Conservation (phyloP, 2,329 filamentous ascomycete species). For the Trichoderma citrinoviride region DNA sequence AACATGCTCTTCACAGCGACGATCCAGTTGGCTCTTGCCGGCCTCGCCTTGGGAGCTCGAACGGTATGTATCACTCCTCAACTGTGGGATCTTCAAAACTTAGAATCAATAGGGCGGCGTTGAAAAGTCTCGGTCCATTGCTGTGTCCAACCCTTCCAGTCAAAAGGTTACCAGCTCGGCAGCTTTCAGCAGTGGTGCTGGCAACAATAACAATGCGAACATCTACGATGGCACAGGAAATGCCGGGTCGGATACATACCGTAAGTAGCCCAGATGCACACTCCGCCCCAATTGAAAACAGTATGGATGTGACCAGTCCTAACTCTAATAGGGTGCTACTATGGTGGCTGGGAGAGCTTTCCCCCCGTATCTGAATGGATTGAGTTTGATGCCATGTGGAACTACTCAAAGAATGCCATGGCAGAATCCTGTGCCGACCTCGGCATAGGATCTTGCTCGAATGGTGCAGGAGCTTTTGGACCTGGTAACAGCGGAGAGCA, state of each 20-base stretch:
- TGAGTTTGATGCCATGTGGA: slow-evolving; percentile 14
- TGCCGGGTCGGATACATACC: background rate
- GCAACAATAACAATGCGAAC: slow-evolving; percentile 12
- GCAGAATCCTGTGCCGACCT: slow-evolving; percentile 1
- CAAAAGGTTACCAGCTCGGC: slow-evolving; percentile 2
- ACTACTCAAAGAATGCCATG: slow-evolving; percentile 11
- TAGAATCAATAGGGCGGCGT: background rate
- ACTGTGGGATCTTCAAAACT: background rate
- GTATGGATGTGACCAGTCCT: background rate
- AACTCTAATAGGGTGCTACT: background rate
- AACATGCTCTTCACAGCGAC: background rate
- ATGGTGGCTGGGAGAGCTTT: slow-evolving; percentile 3
- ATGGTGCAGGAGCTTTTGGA: slow-evolving; percentile 2
- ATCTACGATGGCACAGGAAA: slow-evolving; percentile 8
- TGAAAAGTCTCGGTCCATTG: background rate
- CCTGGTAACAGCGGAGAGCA: slow-evolving; percentile 8
- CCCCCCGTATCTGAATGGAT: slow-evolving; percentile 5
- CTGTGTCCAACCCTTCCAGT: slow-evolving; percentile 4
- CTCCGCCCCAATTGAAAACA: too few relatives aligned
- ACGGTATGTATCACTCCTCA: background rate
- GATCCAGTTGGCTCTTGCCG: background rate
- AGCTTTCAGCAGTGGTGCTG: slow-evolving; percentile 11
- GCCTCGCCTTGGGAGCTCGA: background rate
- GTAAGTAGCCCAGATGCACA: background rate
- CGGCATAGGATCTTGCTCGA: slow-evolving; percentile 7